phyloP scores from a whole-genome alignment of 2,329 filamentous ascomycete species.

The Uncinocarpus reesii region DNA sequence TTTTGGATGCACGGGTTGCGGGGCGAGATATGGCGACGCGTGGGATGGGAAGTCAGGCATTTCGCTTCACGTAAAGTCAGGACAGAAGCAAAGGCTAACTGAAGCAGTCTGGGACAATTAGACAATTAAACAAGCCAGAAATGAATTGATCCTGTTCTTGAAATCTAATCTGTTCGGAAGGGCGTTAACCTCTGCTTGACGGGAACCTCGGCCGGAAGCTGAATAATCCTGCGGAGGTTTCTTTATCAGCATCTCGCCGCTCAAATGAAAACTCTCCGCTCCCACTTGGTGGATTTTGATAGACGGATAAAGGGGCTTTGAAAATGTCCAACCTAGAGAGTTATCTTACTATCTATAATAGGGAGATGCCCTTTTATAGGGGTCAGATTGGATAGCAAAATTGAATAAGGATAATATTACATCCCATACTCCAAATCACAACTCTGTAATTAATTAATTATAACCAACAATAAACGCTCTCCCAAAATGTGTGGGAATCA shows the following conservation, averaged over 20 bases:
- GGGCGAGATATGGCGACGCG: conserved; percentile 41
- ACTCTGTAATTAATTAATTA: no score
- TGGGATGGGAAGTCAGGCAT: conserved; percentile 50
- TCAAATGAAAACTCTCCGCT: background rate
- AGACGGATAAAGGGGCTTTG: no score
- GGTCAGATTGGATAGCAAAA: no score
- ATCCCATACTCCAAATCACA: no score
- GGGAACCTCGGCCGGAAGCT: conserved; percentile 6
- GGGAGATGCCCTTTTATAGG: no score
- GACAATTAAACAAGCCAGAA: no score
- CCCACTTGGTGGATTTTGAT: no score
- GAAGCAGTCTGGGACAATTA: background rate
- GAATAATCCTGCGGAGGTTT: conserved; percentile 9
- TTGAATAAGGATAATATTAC: no score
- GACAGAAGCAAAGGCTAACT: background rate
- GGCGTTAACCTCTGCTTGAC: background rate
- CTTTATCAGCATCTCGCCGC: conserved; percentile 5
- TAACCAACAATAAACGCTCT: no score
- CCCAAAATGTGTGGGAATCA: no score
- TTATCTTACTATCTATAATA: no score
- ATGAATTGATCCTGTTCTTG: background rate
- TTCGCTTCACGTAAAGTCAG: background rate
- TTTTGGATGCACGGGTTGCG: conserved; percentile 25
- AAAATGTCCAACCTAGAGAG: no score
- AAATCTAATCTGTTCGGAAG: background rate